phyloP scores from a whole-genome alignment of 257 asterid genomes.

The Ajuga chamaepitys region DNA sequence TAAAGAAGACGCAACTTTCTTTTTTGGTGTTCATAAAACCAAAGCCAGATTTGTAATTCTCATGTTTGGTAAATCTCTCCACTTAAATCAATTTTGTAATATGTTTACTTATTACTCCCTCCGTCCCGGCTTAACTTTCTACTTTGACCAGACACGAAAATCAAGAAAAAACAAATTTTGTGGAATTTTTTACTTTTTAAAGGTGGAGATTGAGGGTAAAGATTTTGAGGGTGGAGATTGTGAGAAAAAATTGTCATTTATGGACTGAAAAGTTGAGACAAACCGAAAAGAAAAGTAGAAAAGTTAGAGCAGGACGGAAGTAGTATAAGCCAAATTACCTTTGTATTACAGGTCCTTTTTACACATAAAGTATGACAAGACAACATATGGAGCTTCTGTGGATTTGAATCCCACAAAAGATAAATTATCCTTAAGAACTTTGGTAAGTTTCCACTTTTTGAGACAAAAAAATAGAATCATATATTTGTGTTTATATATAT shows the following conservation, averaged over 20 bases:
- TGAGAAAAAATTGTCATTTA: too few species aligned
- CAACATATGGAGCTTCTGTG: constrained; percentile 18
- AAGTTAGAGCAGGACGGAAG: too few species aligned
- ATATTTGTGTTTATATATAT: too few species aligned
- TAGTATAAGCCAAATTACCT: background rate
- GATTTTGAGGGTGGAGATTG: too few species aligned
- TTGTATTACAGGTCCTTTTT: constrained; percentile 12
- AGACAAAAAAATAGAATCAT: background rate
- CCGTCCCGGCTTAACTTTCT: too few species aligned
- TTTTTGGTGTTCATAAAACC: constrained; percentile 12
- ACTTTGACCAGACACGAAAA: too few species aligned
- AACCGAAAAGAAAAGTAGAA: too few species aligned
- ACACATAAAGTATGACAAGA: constrained; percentile 16
- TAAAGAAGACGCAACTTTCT: constrained; percentile 23
- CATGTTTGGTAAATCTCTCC: constrained; percentile 17
- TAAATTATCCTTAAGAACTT: constrained; percentile 15
- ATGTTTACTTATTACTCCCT: too few species aligned
- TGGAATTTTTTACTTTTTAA: too few species aligned
- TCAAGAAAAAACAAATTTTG: too few species aligned
- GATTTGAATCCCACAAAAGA: constrained; percentile 16
- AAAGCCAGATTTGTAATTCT: constrained; percentile 13
- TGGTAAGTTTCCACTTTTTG: constrained; percentile 11
- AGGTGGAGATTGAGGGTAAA: too few species aligned
- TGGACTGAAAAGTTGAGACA: too few species aligned
- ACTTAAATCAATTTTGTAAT: background rate